Base-by-base conservation (phyloP, 768 basidiomycete species). In the Boletus pseudopeckii region DNA sequence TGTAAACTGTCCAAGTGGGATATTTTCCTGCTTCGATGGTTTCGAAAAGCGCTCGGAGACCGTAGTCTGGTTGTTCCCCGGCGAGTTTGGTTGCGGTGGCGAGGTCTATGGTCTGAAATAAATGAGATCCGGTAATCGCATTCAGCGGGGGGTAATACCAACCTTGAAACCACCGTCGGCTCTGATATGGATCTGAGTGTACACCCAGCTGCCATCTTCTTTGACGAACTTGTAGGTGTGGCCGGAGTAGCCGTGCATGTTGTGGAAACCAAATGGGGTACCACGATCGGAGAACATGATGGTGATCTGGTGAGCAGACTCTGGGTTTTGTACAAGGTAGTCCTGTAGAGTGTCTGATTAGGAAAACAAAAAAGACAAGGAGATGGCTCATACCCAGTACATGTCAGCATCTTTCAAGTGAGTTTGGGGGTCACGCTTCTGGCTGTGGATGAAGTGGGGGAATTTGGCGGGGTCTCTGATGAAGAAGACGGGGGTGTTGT, bases 201-300 rank as follows among this genome's bases (percentile, higher is more conserved):
- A 98, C 34, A 85, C 83, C 67, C 86, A 90, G 42, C 86, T 81
- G 43, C 92, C 92, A 48, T 94, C 85, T 1, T 77, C 82, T 74
- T 93, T 92, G 72, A 89, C 78, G 72, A 93, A 84, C 71, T 94
- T 90, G 79, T 79, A 91, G 32, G 94, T 87, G 79, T 97, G 92
- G 15, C 95, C 91, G 46, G 90, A 90, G 78, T 94, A 97, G 3
- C 93, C 95, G 73, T 98, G 91, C 84, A 84, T 77, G 56, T 85
- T 76, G 72, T 90, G 85, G 75, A 76, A 94, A n/a, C 83, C 93
- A 72, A 85, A 86, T 56, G 96, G 95, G 52, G 92, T 97, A 44
- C 92, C 88, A 64, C 95, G 90, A 73, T 98, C 95, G n/a, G 90
- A 90, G 77, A 97, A 87, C 54, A 92, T 80, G 70, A 95, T 95